These are phyloP conservation scores for Aquilaria sinensis DNA, from an alignment of 345 rosid genomes.

Conservation along the genomic window DNA sequence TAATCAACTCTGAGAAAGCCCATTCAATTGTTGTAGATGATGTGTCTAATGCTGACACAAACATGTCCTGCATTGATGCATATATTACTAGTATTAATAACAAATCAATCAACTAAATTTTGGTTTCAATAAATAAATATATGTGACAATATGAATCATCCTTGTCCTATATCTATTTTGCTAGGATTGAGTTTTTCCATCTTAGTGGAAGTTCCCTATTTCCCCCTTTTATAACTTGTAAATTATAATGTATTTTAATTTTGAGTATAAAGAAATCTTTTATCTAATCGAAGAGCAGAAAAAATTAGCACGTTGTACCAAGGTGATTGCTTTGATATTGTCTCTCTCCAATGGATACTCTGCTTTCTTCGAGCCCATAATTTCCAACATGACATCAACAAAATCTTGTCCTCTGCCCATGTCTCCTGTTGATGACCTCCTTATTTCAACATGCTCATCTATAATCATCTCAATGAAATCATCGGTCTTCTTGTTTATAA, in stretches of 20 bases:
- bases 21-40: slow-evolving; percentile 27
- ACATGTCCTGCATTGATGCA: slow-evolving; percentile 20
- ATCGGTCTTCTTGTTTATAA: slow-evolving; percentile 25
- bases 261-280: too few relatives aligned
- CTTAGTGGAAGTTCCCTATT: too few relatives aligned
- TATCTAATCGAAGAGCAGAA: too few relatives aligned
- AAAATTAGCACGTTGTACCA: slow-evolving; percentile 10
- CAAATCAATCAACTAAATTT: too few relatives aligned
- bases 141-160: too few relatives aligned
- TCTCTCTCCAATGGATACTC: slow-evolving; percentile 16
- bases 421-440: not conserved
- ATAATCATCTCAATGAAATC: slow-evolving; percentile 34
- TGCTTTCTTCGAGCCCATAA: not conserved
- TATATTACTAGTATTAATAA: too few relatives aligned
- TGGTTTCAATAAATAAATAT: too few relatives aligned
- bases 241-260: too few relatives aligned
- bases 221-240: too few relatives aligned
- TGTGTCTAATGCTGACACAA: slow-evolving; percentile 23
- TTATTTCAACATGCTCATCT: slow-evolving; percentile 23
- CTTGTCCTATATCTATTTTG: too few relatives aligned
- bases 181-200: too few relatives aligned
- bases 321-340: slow-evolving; percentile 20
- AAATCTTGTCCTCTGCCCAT: not conserved
- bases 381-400: too few relatives aligned
- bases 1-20: slow-evolving; percentile 28